Evolutionary conservation across 2,329 filamentous ascomycete genomes (phyloP), one percentile per base, ranked within the genome.

Genomic region (Cryphonectria naterciae): DNA sequence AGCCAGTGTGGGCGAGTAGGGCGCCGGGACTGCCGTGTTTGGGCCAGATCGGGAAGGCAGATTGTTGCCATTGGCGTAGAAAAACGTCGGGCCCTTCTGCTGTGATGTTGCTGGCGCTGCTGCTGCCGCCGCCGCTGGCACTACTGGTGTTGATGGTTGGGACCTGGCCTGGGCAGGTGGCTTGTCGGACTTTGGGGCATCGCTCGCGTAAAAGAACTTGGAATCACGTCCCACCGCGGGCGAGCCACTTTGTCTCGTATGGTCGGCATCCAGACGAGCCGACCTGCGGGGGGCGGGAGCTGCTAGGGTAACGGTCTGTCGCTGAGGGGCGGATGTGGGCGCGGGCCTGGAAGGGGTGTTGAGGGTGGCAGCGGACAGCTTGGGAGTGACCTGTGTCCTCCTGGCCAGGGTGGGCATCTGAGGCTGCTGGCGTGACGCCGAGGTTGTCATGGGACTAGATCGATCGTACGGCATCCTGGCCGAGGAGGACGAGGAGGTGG

Each of bases 121-220:
- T 73, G 77, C 22, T 73, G 69, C 46, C 67, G 65, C 22, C 73
- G 73, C 46, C 65, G 65, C 22, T 73, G 73, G 58, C 8, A n/a
- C 19, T 2, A n/a, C 46, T 49, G 46, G 46, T n/a, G 46, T 62
- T 35, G 70, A 65, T 52, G 62, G 66, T 52, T 78, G 52, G 56
- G 80, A 78, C 75, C 86, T 87, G 54, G 81, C 82, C 43, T 81
- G 81, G 39, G 82, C 77, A 66, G 77, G 76, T 67, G 76, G 79
- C 70, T 79, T 77, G 67, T 77, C 74, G 32, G 84, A 81, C 75
- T 88, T 91, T 54, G 74, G 75, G 32, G 87, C 92, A 75, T 97
- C 93, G 79, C 91, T 93, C 39, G 95, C 96, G 79, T 97, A 95
- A 80, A 99, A 98, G 86, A 98, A 98, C 83, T 94, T 95, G 68